phyloP scores from a whole-genome alignment of 2,329 filamentous ascomycete genomes.

The Botryotinia globosa region DNA sequence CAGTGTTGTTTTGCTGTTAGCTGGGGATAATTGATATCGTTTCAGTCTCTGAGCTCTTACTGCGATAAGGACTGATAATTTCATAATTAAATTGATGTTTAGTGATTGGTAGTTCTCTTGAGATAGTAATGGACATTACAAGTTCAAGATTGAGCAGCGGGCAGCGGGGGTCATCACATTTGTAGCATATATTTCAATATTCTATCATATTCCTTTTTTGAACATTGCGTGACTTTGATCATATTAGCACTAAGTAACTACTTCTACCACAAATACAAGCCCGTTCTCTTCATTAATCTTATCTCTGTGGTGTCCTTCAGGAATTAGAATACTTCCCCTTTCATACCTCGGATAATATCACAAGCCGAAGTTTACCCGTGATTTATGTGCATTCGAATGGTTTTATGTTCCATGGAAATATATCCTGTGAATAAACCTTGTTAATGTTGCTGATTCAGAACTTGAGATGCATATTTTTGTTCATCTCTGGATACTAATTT shows the following conservation, averaged over 20 bases:
- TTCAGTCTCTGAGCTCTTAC: no score
- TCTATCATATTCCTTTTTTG: no score
- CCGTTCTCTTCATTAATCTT: not conserved
- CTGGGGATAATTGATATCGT: not conserved
- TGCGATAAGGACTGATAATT: not conserved
- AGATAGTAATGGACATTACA: not conserved
- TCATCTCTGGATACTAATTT: not conserved
- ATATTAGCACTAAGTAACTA: no score
- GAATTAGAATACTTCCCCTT: not conserved
- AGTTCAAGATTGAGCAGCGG: not conserved
- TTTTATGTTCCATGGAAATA: not conserved
- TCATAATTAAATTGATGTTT: not conserved
- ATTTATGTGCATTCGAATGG: no score
- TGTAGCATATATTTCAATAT: not conserved
- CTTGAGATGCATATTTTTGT: accelerated
- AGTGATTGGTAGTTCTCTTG: no score
- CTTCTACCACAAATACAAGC: accelerated
- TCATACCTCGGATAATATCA: not conserved
- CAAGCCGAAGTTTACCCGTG: not conserved
- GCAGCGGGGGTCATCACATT: not conserved
- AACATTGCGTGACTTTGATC: accelerated
- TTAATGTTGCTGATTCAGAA: not conserved
- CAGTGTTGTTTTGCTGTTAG: not conserved
- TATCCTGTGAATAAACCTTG: accelerated
- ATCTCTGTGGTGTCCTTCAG: no score